These are phyloP conservation scores for Metarhizium humberi DNA, from an alignment of 2,329 filamentous ascomycete species.

Conservation along the genomic window DNA sequence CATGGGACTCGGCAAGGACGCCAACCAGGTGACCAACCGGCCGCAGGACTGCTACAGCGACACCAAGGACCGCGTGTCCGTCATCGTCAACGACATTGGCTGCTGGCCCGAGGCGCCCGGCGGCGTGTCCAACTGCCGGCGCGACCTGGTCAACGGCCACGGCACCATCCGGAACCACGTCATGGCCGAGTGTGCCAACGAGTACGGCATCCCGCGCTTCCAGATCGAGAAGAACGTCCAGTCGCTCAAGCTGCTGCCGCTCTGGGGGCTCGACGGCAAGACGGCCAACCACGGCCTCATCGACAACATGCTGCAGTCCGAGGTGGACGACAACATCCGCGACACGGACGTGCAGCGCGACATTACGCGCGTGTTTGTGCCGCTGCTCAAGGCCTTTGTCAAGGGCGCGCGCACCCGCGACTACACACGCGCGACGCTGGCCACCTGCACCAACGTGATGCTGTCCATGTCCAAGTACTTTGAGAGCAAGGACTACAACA, in stretches of 20 bases:
- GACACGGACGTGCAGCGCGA: conserved; percentile 30
- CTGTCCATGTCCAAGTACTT: conserved; percentile 42
- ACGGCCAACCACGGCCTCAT: conserved; percentile 44
- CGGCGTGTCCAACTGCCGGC: conserved; percentile 44
- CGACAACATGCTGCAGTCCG: conserved; percentile 40
- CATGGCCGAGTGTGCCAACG: conserved; percentile 44
- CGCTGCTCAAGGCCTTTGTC: conserved; percentile 39
- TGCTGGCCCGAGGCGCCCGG: conserved; percentile 45
- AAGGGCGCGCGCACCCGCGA: conserved; percentile 36
- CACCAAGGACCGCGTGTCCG: conserved; percentile 36
- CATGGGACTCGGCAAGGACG: conserved; percentile 32
- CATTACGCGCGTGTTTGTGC: conserved; percentile 43
- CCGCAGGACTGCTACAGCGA: conserved; percentile 34
- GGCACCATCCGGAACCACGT: conserved; percentile 45
- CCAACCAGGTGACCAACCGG: conserved; percentile 27
- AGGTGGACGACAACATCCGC: conserved; percentile 37
- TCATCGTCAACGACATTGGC: conserved; percentile 42
- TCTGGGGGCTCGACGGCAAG: conserved; percentile 45
- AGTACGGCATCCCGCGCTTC: conserved; percentile 44
- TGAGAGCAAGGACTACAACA: conserved; percentile 39
- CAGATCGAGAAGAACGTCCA: conserved; percentile 46
- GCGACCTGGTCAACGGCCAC: conserved; percentile 45
- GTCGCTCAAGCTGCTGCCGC: conserved; percentile 41
- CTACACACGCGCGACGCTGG: conserved; percentile 31
- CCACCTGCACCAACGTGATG: conserved; percentile 36